phyloP scores from a whole-genome alignment of 331 rosid species.

The Stylosanthes scabra region DNA sequence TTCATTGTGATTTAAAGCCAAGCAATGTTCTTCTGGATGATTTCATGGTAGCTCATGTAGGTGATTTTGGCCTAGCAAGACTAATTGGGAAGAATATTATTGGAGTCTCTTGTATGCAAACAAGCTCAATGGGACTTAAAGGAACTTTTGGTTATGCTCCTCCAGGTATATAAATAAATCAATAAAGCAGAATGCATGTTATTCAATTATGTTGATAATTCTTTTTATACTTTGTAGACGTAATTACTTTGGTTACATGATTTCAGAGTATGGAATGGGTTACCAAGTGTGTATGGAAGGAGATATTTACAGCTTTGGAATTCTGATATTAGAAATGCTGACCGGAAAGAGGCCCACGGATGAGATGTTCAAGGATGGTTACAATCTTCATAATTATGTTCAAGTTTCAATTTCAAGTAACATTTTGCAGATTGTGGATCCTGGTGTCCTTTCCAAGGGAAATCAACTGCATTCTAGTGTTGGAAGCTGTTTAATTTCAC shows the following conservation, averaged over 20 bases:
- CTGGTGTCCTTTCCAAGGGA: neutral
- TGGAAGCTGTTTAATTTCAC: slow-evolving; percentile 17
- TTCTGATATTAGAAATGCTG: slow-evolving; percentile 44
- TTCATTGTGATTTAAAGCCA: slow-evolving; percentile 56
- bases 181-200: neutral
- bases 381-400: neutral
- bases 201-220: too few relatives aligned
- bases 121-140: slow-evolving; percentile 39
- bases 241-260: neutral
- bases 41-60: slow-evolving; percentile 36
- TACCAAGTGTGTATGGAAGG: slow-evolving; percentile 32
- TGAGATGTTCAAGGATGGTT: slow-evolving; percentile 38
- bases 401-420: neutral
- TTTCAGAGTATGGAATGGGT: slow-evolving; percentile 45
- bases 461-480: neutral
- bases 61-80: slow-evolving; percentile 55
- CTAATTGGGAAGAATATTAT: slow-evolving; percentile 20
- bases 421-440: neutral
- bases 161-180: slow-evolving; percentile 28
- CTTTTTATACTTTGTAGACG: neutral
- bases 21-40: slow-evolving; percentile 48
- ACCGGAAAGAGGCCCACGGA: slow-evolving; percentile 46
- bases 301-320: slow-evolving; percentile 45
- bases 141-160: slow-evolving; percentile 47
- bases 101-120: slow-evolving; percentile 16